These are phyloP conservation scores for Zoysia japonica DNA, from an alignment of 176 grass and related monocot genomes.

Conservation along the genomic window DNA sequence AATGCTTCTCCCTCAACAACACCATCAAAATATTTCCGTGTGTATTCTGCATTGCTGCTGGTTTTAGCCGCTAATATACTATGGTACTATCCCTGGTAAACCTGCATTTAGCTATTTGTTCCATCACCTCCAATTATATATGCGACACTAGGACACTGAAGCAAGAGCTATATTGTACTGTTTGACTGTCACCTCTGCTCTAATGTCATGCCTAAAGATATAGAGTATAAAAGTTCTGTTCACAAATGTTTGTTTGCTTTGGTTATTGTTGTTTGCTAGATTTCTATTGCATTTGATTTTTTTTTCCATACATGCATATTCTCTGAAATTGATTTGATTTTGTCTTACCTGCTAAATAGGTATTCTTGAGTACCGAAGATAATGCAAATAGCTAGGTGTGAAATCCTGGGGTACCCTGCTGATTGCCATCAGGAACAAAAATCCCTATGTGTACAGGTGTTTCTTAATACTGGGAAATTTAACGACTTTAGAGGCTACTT, in stretches of 20 bases:
- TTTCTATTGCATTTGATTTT: neutral
- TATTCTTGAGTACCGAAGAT: neutral
- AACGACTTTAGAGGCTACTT: neutral
- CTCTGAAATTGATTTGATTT: neutral
- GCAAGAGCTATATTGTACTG: too few relatives aligned
- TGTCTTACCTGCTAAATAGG: neutral
- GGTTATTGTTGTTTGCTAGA: neutral
- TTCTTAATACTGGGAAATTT: neutral
- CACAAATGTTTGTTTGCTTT: neutral
- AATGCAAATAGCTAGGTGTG: neutral
- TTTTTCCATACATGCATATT: slow-evolving; percentile 25
- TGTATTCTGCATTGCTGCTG: slow-evolving; percentile 81
- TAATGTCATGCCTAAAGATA: too few relatives aligned
- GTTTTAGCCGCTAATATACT: slow-evolving; percentile 82
- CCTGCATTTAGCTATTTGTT: slow-evolving; percentile 32
- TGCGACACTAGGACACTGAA: too few relatives aligned
- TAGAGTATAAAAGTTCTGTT: neutral
- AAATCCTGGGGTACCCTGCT: neutral
- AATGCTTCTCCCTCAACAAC: slow-evolving; percentile 83
- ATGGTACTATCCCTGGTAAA: slow-evolving; percentile 78
- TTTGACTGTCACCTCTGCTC: too few relatives aligned
- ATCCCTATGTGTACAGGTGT: neutral
- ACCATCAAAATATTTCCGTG: slow-evolving; percentile 81
- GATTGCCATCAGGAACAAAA: neutral
- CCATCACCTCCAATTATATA: too few relatives aligned